These are phyloP conservation scores for Podaxis sp. DNA, from an alignment of 768 basidiomycete species.

Conservation along the genomic window DNA sequence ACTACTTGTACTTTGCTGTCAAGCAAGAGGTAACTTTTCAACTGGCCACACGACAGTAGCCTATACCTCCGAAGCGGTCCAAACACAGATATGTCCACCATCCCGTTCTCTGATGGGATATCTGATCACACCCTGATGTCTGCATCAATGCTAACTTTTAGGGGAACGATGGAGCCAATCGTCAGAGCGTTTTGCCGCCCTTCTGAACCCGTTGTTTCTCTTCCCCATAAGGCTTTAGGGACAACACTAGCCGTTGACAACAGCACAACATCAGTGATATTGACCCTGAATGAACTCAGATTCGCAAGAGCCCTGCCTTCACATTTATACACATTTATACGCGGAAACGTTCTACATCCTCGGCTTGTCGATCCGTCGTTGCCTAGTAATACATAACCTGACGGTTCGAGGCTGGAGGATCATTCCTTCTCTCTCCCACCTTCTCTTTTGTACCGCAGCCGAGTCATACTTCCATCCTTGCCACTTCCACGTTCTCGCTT, in stretches of 20 bases:
- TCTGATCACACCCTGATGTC: no score
- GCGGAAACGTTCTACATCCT: not conserved
- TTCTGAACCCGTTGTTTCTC: not conserved
- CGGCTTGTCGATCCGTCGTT: not conserved
- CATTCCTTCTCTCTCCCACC: conserved; percentile 13
- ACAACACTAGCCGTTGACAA: not conserved
- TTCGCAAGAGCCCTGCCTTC: not conserved
- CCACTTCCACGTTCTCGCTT: not conserved
- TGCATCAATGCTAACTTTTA: not conserved
- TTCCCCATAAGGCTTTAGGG: not conserved
- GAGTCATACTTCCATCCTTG: not conserved
- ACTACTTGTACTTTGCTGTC: no score
- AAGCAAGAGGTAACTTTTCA: no score
- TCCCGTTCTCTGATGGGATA: no score
- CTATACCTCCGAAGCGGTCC: no score
- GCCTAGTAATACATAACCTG: conserved; percentile 1
- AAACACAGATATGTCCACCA: no score
- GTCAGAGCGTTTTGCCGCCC: not conserved
- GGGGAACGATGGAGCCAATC: not conserved
- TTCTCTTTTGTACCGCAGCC: not conserved
- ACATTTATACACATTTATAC: not conserved
- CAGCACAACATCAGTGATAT: not conserved
- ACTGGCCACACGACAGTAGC: no score
- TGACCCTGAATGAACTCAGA: not conserved
- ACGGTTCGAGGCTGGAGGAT: not conserved